Base-by-base conservation (phyloP, 331 rosid genomes). In the Phaseolus coccineus region DNA sequence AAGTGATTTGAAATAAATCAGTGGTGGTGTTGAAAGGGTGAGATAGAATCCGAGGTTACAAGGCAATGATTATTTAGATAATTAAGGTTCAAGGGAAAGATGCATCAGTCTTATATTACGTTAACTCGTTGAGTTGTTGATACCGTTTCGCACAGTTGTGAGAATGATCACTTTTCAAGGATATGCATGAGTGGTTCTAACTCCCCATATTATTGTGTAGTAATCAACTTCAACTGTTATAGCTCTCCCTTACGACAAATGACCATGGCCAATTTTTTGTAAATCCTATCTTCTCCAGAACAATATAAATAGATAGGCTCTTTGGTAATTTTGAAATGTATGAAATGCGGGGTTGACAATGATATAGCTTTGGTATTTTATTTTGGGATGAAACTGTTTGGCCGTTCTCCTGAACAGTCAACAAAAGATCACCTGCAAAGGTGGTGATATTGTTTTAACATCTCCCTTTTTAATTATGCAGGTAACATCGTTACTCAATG, bases 401-500 rank as follows among this genome's bases (percentile, higher is more conserved):
- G 71, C 19, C 31, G 50, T 56, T 83, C 75, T 65, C 64, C 35
- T 48, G 66, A 74, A 35, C 27, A 24, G 39, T 28, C 25, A 35
- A 27, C 50, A 64, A 55, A 42, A 50, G 28, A 42, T 58, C 8
- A 30, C 39, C 2, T 63, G 51, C 47, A 0, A 31, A 63, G 44
- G n/a, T 64, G 48, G 57, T 12, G 42, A 56, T 73, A 63, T 46
- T 48, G 31, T 64, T 48, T 74, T 64, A 25, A n/a, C 79, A 53
- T 67, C 65, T 89, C 58, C 40, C 11, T 68, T 63, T 63, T 69
- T 84, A 25, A 70, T 75, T 72, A 57, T 37, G 61, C 78, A 96
- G 99, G 97, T 90, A 67, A 87, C 93, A 58, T 89, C 96, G 25
- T 84, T 96, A 90, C 83, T 96, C 33, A 89, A 88, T 70, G 99